A percentile compares a stretch with the other conserved stretches of the same genome.
These are phyloP conservation scores for Aphanomyces invadans DNA, from an alignment of 352 stramenopile genomes.

Conservation along the genomic window DNA sequence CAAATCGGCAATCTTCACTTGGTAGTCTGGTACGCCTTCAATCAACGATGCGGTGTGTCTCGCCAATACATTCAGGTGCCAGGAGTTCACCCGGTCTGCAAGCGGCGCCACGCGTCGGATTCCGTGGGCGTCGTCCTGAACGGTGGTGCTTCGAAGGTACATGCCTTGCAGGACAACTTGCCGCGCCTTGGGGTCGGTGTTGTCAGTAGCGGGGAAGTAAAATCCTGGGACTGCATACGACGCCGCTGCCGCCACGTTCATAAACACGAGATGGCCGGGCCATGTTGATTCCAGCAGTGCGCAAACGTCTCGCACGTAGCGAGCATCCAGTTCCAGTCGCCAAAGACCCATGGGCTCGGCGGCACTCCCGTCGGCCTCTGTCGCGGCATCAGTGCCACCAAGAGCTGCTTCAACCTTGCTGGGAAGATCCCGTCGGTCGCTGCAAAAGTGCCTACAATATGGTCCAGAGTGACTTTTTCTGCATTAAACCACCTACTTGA, in stretches of 20 bases:
- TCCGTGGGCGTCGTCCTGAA: constrained; percentile 9
- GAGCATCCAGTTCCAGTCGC: constrained; percentile 70
- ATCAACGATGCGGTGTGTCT: not conserved
- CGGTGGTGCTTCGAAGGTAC: constrained; percentile 27
- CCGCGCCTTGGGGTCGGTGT: constrained; percentile 17
- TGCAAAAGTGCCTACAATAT: not conserved
- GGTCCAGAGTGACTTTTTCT: too few species aligned
- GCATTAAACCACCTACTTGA: constrained; percentile 1
- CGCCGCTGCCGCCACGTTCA: constrained; percentile 35
- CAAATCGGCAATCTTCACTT: constrained; percentile 94
- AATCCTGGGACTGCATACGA: constrained; percentile 49
- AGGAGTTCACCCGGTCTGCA: constrained; percentile 33
- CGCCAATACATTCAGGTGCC: constrained; percentile 25
- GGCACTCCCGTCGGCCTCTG: constrained; percentile 8
- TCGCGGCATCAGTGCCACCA: not conserved
- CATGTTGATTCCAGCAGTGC: constrained; percentile 19
- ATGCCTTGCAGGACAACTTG: constrained; percentile 54
- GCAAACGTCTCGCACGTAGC: constrained; percentile 53
- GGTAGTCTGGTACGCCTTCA: not conserved
- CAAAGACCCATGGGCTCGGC: constrained; percentile 46
- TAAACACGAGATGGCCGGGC: constrained; percentile 33
- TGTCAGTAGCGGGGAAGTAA: constrained; percentile 33
- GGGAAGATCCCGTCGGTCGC: not conserved
- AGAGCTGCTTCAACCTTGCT: not conserved
- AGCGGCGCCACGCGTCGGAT: constrained; percentile 32